Base-by-base conservation (phyloP, 176 grass and related monocot genomes). In the Stipa capillata region DNA sequence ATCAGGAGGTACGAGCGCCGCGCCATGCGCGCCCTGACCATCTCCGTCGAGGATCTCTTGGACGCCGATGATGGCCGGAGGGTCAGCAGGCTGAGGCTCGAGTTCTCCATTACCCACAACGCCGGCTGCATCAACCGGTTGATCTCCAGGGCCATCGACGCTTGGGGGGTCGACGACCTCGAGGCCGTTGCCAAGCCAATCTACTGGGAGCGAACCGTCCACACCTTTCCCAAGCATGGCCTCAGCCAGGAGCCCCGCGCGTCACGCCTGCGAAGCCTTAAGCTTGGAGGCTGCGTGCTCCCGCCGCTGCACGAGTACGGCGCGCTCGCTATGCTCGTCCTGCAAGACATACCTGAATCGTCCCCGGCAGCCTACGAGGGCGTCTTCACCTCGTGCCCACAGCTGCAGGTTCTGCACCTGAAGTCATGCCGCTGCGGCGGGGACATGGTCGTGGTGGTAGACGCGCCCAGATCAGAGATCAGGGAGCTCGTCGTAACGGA, bases 141-240 rank as follows among this genome's bases (percentile, higher is more conserved):
- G 2, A 12, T 80, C 62, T 23, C 62, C 1, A 24, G 31, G 15
- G 77, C 62, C 63, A 80, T 80, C 1, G 63, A 69, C 9, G 23
- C 24, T 14, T 80, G 77, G 77, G 77, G 77, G 14, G 63, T 80
- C 15, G 48, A 69, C 3, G 63, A 80, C 34, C 77, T 80, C 34
- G 77, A 68, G 63, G 63, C 17, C 17, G 25, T 80, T 2, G 62
- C 34, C 3, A 55, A 29, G 77, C 49, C 63, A 10, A n/a, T 14
- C 1, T 69, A 15, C 48, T 2, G 1, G 23, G 48, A 2, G 27
- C 13, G 2, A 6, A 34, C 35, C 3, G 48, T 69, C 37, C 65
- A 81, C 25, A 2, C 1, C 6, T 70, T 81, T 5, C 51, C 65
- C 2, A 24, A 25, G 37, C 78, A 69, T 24, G 64, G 65, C 50